Evolutionary conservation across 371 early-diverging fungal genomes (phyloP), one percentile per base, ranked within the genome.

Genomic region (Mortierella sp.): DNA sequence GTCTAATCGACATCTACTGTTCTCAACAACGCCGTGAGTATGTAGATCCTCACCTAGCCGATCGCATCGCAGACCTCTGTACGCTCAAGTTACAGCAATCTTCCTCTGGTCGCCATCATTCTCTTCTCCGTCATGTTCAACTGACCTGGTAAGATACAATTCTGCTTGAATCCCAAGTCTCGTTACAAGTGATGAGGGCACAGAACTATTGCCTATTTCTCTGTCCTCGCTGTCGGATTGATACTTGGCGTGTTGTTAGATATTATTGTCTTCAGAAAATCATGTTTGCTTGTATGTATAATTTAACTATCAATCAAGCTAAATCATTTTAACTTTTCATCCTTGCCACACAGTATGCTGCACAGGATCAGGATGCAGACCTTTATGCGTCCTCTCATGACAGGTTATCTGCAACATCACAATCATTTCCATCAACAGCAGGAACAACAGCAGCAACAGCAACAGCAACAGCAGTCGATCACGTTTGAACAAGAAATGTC

Each of bases 291-390:
- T 40, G 13, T 49, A 13, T 40, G 40, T 13, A 40, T 59, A 22
- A 13, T 23, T 45, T 47, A 59, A 22, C 42, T 49, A 49, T 17
- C 53, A 19, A 42, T 34, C 29, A n/a, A n/a, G n/a, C n/a, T n/a
- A n/a, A n/a, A n/a, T n/a, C n/a, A n/a, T n/a, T 35, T 53, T 32
- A 29, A 9, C 26, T 23, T 22, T 8, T 64, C 13, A 64, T 28
- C 13, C 9, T 23, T 40, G 22, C 19, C 4, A 49, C 43, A 66
- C 55, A 76, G 77, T 42, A 71, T 76, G 77, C 68, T 76, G 35
- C 77, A 76, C 42, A 45, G 72, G 40, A 66, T 72, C 64, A 71
- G 72, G 32, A 72, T 76, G 68, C 77, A 71, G 62, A 40, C 66
- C 13, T 62, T 70, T 57, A 42, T 75, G 45, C 76, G 66, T 31